phyloP scores from a whole-genome alignment of 805 yeast genomes.

The Yarrowia yakushimensis region DNA sequence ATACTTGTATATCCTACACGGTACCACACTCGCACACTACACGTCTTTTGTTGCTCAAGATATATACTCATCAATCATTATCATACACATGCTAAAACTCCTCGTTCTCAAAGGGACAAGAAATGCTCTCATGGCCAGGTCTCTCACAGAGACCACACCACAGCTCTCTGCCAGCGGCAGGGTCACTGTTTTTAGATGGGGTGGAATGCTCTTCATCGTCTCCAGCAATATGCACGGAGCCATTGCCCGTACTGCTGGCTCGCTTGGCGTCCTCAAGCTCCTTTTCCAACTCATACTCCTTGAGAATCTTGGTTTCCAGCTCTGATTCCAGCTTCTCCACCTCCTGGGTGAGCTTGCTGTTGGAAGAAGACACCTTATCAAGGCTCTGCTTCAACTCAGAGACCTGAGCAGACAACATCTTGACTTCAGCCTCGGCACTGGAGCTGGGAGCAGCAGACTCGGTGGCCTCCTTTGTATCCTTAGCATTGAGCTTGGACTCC shows the following conservation, averaged over 20 bases:
- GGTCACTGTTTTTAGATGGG: constrained; percentile 43
- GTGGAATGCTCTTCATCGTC: neutral
- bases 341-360: constrained; percentile 27
- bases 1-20: too few species aligned
- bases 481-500: neutral
- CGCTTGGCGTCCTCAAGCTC: constrained; percentile 29
- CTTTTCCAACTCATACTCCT: constrained; percentile 36
- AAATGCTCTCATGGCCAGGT: constrained; percentile 80
- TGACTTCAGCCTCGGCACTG: constrained; percentile 6
- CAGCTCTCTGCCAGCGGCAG: constrained; percentile 65
- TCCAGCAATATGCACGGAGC: neutral
- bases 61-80: neutral
- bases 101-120: constrained; percentile 81
- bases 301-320: constrained; percentile 33
- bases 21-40: too few species aligned
- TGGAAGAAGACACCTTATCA: constrained; percentile 7
- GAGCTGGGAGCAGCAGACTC: constrained; percentile 10
- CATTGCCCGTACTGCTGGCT: neutral
- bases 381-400: constrained; percentile 6
- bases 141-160: constrained; percentile 96
- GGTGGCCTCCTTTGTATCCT: neutral
- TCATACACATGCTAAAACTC: constrained; percentile 39
- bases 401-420: neutral
- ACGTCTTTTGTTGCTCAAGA: too few species aligned
- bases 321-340: constrained; percentile 34